Percentiles rank a stretch among this genome's conserved stretches.
phyloP scores from a whole-genome alignment of 208 protist genomes.

The Trypanosoma melophagium region DNA sequence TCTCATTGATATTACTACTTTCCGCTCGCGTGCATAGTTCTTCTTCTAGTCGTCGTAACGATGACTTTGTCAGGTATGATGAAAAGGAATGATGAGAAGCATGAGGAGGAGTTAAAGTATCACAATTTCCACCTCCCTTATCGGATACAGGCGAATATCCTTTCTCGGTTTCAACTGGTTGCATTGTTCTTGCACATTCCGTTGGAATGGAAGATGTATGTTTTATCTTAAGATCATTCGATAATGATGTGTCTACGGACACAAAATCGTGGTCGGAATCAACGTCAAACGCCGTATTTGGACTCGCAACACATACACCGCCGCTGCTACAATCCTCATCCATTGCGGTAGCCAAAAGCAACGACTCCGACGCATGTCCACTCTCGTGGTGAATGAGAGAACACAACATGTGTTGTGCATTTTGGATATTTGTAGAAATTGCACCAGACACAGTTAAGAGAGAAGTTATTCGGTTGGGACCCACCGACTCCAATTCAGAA shows the following conservation, averaged over 20 bases:
- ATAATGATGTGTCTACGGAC: background rate
- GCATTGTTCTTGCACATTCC: too few relatives aligned
- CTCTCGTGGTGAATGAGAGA: background rate
- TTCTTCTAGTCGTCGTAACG: conserved; percentile 1
- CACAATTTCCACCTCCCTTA: background rate
- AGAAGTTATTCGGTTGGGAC: too few relatives aligned
- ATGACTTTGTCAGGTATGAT: conserved; percentile 11
- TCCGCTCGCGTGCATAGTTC: background rate
- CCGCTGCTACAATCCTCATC: too few relatives aligned
- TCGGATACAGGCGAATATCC: too few relatives aligned
- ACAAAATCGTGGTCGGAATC: background rate
- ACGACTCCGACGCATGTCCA: background rate
- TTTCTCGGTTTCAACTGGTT: too few relatives aligned
- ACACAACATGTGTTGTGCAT: background rate
- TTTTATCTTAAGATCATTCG: background rate
- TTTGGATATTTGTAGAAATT: conserved; percentile 4
- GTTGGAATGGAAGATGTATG: too few relatives aligned
- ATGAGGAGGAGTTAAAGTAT: background rate
- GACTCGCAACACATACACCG: too few relatives aligned
- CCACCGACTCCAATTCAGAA: background rate
- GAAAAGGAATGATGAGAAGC: conserved; percentile 1
- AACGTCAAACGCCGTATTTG: background rate
- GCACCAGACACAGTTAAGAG: background rate
- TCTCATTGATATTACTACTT: too few relatives aligned
- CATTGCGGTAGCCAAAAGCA: background rate